Evolutionary conservation across 2,329 filamentous ascomycete species (phyloP), one percentile per base, ranked within the genome.

Genomic region (Xylariaceae sp.): DNA sequence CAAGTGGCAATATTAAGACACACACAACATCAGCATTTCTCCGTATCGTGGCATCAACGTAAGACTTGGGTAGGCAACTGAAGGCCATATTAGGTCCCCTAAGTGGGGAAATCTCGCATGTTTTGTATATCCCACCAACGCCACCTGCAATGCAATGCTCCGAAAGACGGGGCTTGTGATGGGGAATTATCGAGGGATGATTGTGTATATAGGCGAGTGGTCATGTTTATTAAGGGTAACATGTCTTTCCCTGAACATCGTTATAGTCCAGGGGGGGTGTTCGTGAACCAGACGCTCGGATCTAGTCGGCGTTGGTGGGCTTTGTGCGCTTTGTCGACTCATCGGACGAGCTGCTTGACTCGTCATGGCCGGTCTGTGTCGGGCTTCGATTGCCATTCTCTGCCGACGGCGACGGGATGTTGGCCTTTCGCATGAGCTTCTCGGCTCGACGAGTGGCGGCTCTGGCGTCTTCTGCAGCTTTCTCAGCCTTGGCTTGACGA

Each of bases 401-500:
- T 32, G 45, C 45, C 18, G 59, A 42, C 22, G 68, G 62, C 32
- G 61, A 49, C 33, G 68, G 63, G 58, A 80, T 75, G 47, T 79
- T 77, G 11, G 77, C 77, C 53, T 75, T 72, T 46, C 73, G 72
- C 56, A 80, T 56, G 7, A 75, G 66, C 60, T 72, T 73, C 53
- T 71, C 68, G 12, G 71, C 71, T 48, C 71, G 72, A 39, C 58
- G 59, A 44, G 49, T 73, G 6, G 72, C 72, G 43, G 68, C 64
- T 31, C 71, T 69, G 32, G 81, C 82, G 62, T 83, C 77, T 48
- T 81, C 77, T 3, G 81, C 81, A 6, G 86, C 87, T 56, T 79
- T 79, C 64, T 91, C 86, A 2, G 88, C 87, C 52, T 86, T 80
- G 55, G 88, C 90, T 68, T 96, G 90, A 69, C 91, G 92, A 55